These are phyloP conservation scores for Mallotus japonicus DNA, from an alignment of 441 rosid genomes.

Conservation along the genomic window DNA sequence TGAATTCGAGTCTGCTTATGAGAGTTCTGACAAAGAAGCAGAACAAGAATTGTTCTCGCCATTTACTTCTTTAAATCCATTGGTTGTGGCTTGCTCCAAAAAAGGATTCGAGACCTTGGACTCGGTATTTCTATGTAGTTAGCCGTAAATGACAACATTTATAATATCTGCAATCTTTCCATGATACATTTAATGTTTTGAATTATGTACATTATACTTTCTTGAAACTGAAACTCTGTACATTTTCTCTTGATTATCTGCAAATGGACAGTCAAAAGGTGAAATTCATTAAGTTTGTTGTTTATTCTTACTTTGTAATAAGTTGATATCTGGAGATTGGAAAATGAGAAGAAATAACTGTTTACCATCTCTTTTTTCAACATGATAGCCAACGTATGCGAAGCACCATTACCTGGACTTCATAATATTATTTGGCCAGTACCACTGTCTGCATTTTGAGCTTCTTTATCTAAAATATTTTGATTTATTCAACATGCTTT, in stretches of 20 bases:
- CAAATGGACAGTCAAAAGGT: not conserved
- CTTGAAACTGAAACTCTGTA: not conserved
- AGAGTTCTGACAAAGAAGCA: slow-evolving; percentile 37
- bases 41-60: slow-evolving; percentile 81
- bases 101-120: slow-evolving; percentile 91
- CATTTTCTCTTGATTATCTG: not conserved
- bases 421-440: not conserved
- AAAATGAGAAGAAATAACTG: not conserved
- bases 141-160: slow-evolving; percentile 1
- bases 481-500: not conserved
- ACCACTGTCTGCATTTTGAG: not conserved
- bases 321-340: not conserved
- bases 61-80: slow-evolving; percentile 69
- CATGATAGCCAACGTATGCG: not conserved
- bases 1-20: slow-evolving; percentile 70
- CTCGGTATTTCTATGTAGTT: slow-evolving; percentile 44
- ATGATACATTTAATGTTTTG: not conserved
- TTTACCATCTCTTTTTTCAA: not conserved
- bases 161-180: not conserved
- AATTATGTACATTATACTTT: not conserved
- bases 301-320: not conserved
- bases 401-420: not conserved
- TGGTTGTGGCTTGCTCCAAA: slow-evolving; percentile 81
- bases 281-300: not conserved
- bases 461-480: not conserved